Base-by-base conservation (phyloP, 2,329 filamentous ascomycete genomes). In the Ophiostoma sp. region DNA sequence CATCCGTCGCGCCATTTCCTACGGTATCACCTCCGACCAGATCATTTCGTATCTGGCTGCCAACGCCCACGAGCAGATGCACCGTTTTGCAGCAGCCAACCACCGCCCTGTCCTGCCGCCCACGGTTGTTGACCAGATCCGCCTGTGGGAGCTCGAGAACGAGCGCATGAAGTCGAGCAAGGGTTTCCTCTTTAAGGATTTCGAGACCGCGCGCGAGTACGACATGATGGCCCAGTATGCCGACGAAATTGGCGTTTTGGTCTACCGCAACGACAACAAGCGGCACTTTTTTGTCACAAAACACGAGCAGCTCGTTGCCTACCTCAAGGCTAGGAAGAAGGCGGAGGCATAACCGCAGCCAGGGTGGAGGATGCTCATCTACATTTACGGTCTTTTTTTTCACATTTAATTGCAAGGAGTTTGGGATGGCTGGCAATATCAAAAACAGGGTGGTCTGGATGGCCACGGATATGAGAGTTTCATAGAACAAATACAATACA, bases 61-160 rank as follows among this genome's bases (percentile, higher is more conserved):
- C 3, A 95, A 99, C 82, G 96, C 96, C 0, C 96, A 99, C 83
- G 94, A 97, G 61, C 93, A 98, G 82, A 94, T 99, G 89, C 91
- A 92, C 78, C 91, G 92, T 75, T 86, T 88, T 59, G 87, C 89
- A 6, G 83, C 86, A 33, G 77, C 85, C 66, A 78, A 87, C 75
- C 88, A 88, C 78, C 86, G 86, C 75, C 92, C 95, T 1, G 89
- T 97, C 19, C 87, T 99, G 1, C 96, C 97, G 0, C 95, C 96
- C 0, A 98, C 97, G 0, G 96, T 99, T 19, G 93, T 98, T 76
- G 96, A 99, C 82, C 96, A 99, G 85, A 98, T 99, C 78, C 89
- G 95, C 1, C 89, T 99, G 25, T 99, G 96, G 96, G 95, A 99
- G 84, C 90, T 98, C 70, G 96, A 99, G 82, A 94, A 95, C 76